Evolutionary conservation across 2,329 filamentous ascomycete species (phyloP).

Genomic region (Ceratocystis cubensis): DNA sequence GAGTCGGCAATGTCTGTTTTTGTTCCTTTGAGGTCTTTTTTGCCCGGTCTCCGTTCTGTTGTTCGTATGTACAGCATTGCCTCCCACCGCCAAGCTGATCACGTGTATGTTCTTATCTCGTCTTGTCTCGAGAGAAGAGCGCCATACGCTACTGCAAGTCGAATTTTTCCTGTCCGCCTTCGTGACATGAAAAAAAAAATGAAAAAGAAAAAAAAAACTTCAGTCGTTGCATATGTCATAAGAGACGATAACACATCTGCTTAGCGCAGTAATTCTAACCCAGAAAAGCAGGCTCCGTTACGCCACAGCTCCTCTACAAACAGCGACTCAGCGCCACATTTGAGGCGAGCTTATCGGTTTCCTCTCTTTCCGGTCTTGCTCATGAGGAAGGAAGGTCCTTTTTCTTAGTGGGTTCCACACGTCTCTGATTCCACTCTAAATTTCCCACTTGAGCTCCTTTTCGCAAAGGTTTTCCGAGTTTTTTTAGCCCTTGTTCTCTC

Average conservation of each 20-base stretch:
- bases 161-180: too few relatives aligned
- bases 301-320: too few relatives aligned
- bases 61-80: background rate
- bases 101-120: background rate
- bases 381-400: background rate
- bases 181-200: too few relatives aligned
- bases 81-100: background rate
- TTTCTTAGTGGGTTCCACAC: background rate
- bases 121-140: background rate
- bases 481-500: background rate
- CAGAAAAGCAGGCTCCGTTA: too few relatives aligned
- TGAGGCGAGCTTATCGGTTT: too few relatives aligned
- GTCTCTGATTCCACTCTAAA: background rate
- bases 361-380: too few relatives aligned
- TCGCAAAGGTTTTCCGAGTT: background rate
- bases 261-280: too few relatives aligned
- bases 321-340: too few relatives aligned
- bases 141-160: too few relatives aligned
- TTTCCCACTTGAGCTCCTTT: background rate
- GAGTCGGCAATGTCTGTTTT: background rate
- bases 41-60: background rate
- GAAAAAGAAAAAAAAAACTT: too few relatives aligned
- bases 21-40: background rate
- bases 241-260: too few relatives aligned
- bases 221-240: too few relatives aligned